Evolutionary conservation across 2,329 filamentous ascomycete species (phyloP).

Genomic region (Talaromyces sp.): DNA sequence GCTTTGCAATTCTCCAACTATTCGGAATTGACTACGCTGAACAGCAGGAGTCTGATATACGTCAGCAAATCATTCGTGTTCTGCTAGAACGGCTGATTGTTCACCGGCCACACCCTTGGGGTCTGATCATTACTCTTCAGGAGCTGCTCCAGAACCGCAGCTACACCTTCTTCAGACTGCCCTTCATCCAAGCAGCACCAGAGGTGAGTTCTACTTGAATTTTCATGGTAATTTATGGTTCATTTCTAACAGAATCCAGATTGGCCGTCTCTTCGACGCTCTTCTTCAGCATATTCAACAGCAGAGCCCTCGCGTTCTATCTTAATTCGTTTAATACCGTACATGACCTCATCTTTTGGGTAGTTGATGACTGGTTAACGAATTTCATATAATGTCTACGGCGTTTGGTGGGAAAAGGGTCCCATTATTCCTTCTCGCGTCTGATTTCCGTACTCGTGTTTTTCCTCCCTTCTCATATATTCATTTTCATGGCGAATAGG

Average conservation of each 20-base stretch:
- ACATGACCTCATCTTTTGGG: constrained; percentile 9
- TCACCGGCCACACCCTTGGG: constrained; percentile 94
- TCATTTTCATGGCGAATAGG: constrained; percentile 10
- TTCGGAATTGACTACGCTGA: constrained; percentile 69
- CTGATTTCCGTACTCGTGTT: neutral
- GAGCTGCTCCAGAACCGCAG: constrained; percentile 89
- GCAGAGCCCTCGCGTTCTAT: constrained; percentile 45
- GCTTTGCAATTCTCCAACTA: constrained; percentile 75
- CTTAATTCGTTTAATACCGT: constrained; percentile 20
- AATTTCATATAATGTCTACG: constrained; percentile 14
- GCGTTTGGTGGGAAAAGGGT: constrained; percentile 15
- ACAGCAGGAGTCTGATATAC: constrained; percentile 74
- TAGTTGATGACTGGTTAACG: constrained; percentile 19
- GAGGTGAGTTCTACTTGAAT: constrained; percentile 58
- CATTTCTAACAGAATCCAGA: constrained; percentile 28
- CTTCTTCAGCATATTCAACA: constrained; percentile 47
- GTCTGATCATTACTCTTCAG: constrained; percentile 79
- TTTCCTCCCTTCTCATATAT: neutral
- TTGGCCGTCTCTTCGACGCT: constrained; percentile 45
- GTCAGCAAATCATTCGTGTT: constrained; percentile 85
- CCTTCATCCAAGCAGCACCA: constrained; percentile 84
- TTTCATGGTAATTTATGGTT: neutral
- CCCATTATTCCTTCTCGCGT: constrained; percentile 5
- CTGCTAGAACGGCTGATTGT: constrained; percentile 83
- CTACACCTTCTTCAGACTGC: constrained; percentile 87